These are phyloP conservation scores for Pseudocercospora crystallina DNA, from an alignment of 2,329 filamentous ascomycete genomes.

Conservation along the genomic window DNA sequence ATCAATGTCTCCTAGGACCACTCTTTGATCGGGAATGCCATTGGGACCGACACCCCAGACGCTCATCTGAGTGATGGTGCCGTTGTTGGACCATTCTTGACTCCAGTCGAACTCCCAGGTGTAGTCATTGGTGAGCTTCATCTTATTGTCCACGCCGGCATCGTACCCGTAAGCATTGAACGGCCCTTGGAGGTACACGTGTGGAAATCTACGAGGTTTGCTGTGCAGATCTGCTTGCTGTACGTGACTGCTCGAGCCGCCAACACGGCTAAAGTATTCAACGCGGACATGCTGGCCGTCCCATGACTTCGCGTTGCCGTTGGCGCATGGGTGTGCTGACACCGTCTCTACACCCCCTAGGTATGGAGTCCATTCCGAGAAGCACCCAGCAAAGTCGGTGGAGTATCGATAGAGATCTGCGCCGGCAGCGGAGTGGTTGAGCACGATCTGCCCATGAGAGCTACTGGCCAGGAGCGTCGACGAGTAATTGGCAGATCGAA, in stretches of 20 bases:
- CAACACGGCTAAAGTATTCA: slow-evolving; percentile 60
- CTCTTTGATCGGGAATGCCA: slow-evolving; percentile 58
- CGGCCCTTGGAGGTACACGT: slow-evolving; percentile 61
- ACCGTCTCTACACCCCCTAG: slow-evolving; percentile 49
- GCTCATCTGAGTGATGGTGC: slow-evolving; percentile 58
- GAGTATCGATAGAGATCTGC: slow-evolving; percentile 62
- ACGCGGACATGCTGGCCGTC: slow-evolving; percentile 60
- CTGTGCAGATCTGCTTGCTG: slow-evolving; percentile 57
- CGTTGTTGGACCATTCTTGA: slow-evolving; percentile 56
- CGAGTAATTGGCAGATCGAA: slow-evolving; percentile 57
- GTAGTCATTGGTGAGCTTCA: slow-evolving; percentile 47
- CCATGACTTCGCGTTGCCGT: slow-evolving; percentile 55
- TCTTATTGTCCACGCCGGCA: slow-evolving; percentile 54
- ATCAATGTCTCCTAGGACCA: slow-evolving; percentile 60
- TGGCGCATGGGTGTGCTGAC: slow-evolving; percentile 53
- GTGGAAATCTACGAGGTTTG: slow-evolving; percentile 53
- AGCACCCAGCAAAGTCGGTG: slow-evolving; percentile 58
- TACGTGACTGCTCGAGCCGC: slow-evolving; percentile 58
- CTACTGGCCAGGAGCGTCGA: slow-evolving; percentile 28
- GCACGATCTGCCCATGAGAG: slow-evolving; percentile 6
- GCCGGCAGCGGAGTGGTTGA: slow-evolving; percentile 56
- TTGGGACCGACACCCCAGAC: slow-evolving; percentile 65
- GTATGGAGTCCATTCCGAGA: slow-evolving; percentile 58
- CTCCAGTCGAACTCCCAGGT: slow-evolving; percentile 59
- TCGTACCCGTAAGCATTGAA: slow-evolving; percentile 65